Evolutionary conservation across 179 eudicot genomes (phyloP).

Genomic region (Beta macrorhiza): DNA sequence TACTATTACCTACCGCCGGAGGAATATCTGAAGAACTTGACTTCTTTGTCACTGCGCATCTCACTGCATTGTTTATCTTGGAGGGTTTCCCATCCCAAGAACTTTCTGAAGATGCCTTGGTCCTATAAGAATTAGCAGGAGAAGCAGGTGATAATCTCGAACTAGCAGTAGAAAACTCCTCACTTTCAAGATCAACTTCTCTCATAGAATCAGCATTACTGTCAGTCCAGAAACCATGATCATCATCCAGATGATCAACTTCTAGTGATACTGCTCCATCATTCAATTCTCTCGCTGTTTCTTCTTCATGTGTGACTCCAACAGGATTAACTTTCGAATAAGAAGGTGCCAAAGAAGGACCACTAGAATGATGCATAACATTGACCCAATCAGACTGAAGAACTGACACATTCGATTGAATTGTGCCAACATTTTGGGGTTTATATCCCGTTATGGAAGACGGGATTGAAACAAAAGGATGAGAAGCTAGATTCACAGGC

Average conservation of each 20-base stretch:
- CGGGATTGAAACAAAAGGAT: slow-evolving; percentile 35
- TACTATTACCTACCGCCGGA: slow-evolving; percentile 12
- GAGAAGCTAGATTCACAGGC: slow-evolving; percentile 43
- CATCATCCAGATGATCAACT: slow-evolving; percentile 33
- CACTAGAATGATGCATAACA: slow-evolving; percentile 30
- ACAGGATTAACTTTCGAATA: slow-evolving; percentile 28
- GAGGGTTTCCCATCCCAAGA: slow-evolving; percentile 46
- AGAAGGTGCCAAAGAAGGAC: slow-evolving; percentile 32
- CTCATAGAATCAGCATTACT: slow-evolving; percentile 24
- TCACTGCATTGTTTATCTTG: slow-evolving; percentile 25
- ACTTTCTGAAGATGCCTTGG: slow-evolving; percentile 43
- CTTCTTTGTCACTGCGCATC: slow-evolving; percentile 28
- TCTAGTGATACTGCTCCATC: slow-evolving; percentile 23
- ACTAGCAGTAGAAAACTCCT: slow-evolving; percentile 28
- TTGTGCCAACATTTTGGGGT: slow-evolving; percentile 36
- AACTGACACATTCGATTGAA: slow-evolving; percentile 25
- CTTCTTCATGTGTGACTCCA: slow-evolving; percentile 28
- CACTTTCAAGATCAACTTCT: slow-evolving; percentile 36
- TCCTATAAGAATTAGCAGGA: slow-evolving; percentile 30
- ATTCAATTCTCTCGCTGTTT: slow-evolving; percentile 19
- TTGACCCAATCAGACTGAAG: slow-evolving; percentile 32
- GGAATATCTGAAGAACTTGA: slow-evolving; percentile 21
- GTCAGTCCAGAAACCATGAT: slow-evolving; percentile 41
- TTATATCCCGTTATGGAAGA: slow-evolving; percentile 36
- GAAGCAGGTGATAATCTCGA: slow-evolving; percentile 35